Percentiles rank a stretch among this genome's conserved stretches.
Evolutionary conservation across 75 land plant species (phyloP).

Genomic region (Pinus albicaulis): DNA sequence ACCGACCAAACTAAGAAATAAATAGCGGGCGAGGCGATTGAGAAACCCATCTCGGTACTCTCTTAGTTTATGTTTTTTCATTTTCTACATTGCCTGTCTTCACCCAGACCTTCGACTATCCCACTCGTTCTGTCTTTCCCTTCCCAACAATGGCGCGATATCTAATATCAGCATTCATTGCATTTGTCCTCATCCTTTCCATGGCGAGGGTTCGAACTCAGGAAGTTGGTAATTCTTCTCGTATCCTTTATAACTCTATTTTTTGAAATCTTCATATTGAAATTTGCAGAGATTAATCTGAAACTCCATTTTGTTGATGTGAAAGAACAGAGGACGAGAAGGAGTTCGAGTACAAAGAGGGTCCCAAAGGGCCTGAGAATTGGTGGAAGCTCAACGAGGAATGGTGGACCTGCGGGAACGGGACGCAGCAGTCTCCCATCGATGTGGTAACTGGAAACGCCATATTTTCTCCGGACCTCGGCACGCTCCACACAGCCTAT

Average conservation of each 20-base stretch:
- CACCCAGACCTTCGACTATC: too few relatives aligned
- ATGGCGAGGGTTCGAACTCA: background rate
- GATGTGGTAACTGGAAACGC: slow-evolving; percentile 4
- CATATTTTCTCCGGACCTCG: background rate
- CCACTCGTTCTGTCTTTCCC: too few relatives aligned
- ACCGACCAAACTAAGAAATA: too few relatives aligned
- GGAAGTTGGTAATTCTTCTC: background rate
- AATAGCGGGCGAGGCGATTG: too few relatives aligned
- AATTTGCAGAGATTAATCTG: too few relatives aligned
- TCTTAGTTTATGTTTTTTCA: too few relatives aligned
- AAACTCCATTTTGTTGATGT: background rate
- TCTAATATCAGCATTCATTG: background rate
- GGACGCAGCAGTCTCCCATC: slow-evolving; percentile 39
- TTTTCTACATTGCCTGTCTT: too few relatives aligned
- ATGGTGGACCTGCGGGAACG: slow-evolving; percentile 31
- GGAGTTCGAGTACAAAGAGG: slow-evolving; percentile 26
- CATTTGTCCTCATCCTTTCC: background rate
- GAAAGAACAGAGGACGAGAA: slow-evolving; percentile 16
- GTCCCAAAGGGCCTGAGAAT: slow-evolving; percentile 27
- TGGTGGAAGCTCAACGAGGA: slow-evolving; percentile 34
- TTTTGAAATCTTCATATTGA: background rate
- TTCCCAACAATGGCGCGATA: background rate
- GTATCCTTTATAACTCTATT: background rate
- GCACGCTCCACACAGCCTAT: slow-evolving; percentile 6
- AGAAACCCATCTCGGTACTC: too few relatives aligned